Evolutionary conservation across 495 filamentous ascomycete species (phyloP), one percentile per base, ranked within the genome.

Genomic region (Clohesyomyces aquaticus): DNA sequence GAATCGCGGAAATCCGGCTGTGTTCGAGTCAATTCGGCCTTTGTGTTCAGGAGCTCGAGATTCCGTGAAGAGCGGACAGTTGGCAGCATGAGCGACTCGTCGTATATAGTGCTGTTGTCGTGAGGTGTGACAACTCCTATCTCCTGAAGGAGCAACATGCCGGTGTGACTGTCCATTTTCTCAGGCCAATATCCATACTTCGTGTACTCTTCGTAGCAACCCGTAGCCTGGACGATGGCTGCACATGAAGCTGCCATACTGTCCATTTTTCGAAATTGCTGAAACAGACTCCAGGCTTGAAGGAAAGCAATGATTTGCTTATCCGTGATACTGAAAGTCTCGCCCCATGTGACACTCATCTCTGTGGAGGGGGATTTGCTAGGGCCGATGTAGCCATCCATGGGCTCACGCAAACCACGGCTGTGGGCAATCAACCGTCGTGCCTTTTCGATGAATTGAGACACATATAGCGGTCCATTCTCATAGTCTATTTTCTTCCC

Each of bases 71-170:
- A 55, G 22, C 73, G 66, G 11, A 66, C 58, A 19, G 41, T 62
- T 1, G 88, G 87, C 45, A 91, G 82, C 14, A 84, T 79, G 18
- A 96, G 75, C 32, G 78, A 79, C 46, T 87, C 77, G 42, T 82
- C 79, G 64, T 89, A 85, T 0, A 86, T 74, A n/a, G 81, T 75
- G 18, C 81, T 75, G 68, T 93, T 88, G 65, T 95, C 90, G 88
- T 91, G 96, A 0, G 91, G 90, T 2, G 84, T 71, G 55, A 95
- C 80, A 26, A 88, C 87, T 3, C 93, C 94, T 23, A 97, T 78
- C 74, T 98, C 94, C 66, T 96, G 89, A 29, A 97, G 74, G 59
- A 96, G 89, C 9, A 88, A 79, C 71, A 82, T 87, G 6, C 81
- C 89, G 3, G 28, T 29, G 9, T 23, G 1, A 10, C 1, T 49